These are phyloP conservation scores for Hyphopichia fennica DNA, from an alignment of 1,139 yeast genomes.

Conservation along the genomic window DNA sequence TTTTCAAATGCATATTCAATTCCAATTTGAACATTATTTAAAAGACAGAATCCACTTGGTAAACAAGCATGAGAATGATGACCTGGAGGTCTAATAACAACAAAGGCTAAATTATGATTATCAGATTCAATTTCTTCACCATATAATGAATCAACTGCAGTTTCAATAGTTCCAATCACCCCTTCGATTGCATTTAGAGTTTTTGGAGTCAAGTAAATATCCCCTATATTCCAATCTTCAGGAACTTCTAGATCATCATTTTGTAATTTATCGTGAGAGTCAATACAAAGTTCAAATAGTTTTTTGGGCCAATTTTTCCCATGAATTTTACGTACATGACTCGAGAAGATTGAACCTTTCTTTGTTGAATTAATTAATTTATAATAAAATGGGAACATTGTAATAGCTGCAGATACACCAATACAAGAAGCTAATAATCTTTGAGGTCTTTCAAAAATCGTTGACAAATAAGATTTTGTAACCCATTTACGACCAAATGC, in stretches of 20 bases:
- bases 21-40: slow-evolving; percentile 81
- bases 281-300: slow-evolving; percentile 58
- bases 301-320: slow-evolving; percentile 72
- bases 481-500: slow-evolving; percentile 79
- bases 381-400: slow-evolving; percentile 66
- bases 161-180: slow-evolving; percentile 75
- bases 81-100: slow-evolving; percentile 81
- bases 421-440: slow-evolving; percentile 72
- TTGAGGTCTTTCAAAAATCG: slow-evolving; percentile 85
- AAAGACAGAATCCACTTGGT: slow-evolving; percentile 85
- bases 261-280: slow-evolving; percentile 56
- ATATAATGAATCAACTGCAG: slow-evolving; percentile 63
- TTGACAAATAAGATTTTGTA: slow-evolving; percentile 60
- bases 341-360: slow-evolving; percentile 47
- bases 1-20: slow-evolving; percentile 72
- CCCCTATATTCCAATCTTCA: slow-evolving; percentile 80
- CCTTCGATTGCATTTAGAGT: slow-evolving; percentile 78
- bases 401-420: slow-evolving; percentile 76
- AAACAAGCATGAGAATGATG: slow-evolving; percentile 86
- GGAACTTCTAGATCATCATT: slow-evolving; percentile 71
- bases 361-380: slow-evolving; percentile 51
- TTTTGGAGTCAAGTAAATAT: slow-evolving; percentile 68
- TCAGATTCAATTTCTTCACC: slow-evolving; percentile 18
- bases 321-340: slow-evolving; percentile 73
- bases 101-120: slow-evolving; percentile 60